A percentile compares a stretch with the other conserved stretches of the same genome.
Evolutionary conservation across 2,329 filamentous ascomycete genomes (phyloP).

Genomic region (Hypoxylon sp.): DNA sequence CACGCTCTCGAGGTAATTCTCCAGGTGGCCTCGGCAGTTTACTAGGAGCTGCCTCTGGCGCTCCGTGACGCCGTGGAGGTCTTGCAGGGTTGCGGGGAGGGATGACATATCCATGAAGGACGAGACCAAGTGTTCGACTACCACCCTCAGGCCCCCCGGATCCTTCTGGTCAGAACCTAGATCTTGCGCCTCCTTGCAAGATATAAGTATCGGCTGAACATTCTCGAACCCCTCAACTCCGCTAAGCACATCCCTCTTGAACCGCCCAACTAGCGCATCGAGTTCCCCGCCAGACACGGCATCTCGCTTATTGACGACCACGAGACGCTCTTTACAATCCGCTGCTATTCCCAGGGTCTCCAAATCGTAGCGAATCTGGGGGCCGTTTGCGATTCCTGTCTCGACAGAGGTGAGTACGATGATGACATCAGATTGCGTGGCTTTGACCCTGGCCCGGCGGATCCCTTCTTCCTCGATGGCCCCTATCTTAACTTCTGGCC

Average conservation of each 20-base stretch:
- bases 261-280: slow-evolving; percentile 50
- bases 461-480: slow-evolving; percentile 90
- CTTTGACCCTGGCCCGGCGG: slow-evolving; percentile 80
- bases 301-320: slow-evolving; percentile 72
- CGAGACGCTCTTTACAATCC: slow-evolving; percentile 56
- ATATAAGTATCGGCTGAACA: slow-evolving; percentile 66
- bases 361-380: slow-evolving; percentile 59
- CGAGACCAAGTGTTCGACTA: slow-evolving; percentile 72
- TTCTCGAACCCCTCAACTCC: slow-evolving; percentile 52
- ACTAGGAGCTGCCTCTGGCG: slow-evolving; percentile 84
- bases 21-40: slow-evolving; percentile 74
- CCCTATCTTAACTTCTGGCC: slow-evolving; percentile 61
- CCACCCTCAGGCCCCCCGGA: slow-evolving; percentile 70
- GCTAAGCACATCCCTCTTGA: slow-evolving; percentile 50
- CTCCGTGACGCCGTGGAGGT: slow-evolving; percentile 88
- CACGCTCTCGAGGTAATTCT: slow-evolving; percentile 74
- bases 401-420: slow-evolving; percentile 83
- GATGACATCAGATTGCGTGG: slow-evolving; percentile 83
- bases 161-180: slow-evolving; percentile 51
- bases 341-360: slow-evolving; percentile 64
- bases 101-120: slow-evolving; percentile 76
- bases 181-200: slow-evolving; percentile 69
- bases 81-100: slow-evolving; percentile 75
- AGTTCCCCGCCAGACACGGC: slow-evolving; percentile 50
- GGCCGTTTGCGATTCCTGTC: slow-evolving; percentile 44